Evolutionary conservation across 2,329 filamentous ascomycete genomes (phyloP).

Genomic region (Exserohilum turcica): DNA sequence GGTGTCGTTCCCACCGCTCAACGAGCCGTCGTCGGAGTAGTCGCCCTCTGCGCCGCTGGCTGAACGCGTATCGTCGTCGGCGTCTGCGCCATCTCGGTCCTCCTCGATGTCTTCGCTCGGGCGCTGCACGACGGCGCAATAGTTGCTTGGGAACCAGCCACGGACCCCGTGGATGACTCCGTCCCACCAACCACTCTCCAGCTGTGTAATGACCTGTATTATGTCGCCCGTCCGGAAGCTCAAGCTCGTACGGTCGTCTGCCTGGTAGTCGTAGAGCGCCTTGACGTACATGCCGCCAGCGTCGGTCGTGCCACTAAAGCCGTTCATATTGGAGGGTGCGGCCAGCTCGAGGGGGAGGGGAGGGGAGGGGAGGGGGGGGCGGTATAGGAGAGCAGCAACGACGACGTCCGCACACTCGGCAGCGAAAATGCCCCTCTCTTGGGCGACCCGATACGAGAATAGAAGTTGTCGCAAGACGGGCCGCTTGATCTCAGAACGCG

Average conservation of each 20-base stretch:
- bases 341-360: slow-evolving; percentile 18
- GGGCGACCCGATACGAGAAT: slow-evolving; percentile 20
- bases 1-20: slow-evolving; percentile 46
- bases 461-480: slow-evolving; percentile 20
- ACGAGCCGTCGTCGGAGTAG: slow-evolving; percentile 54
- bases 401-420: slow-evolving; percentile 14
- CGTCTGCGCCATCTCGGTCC: slow-evolving; percentile 61
- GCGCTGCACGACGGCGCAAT: slow-evolving; percentile 84
- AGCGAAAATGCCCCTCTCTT: slow-evolving; percentile 28
- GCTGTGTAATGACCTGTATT: slow-evolving; percentile 96
- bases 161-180: slow-evolving; percentile 95
- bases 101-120: slow-evolving; percentile 74
- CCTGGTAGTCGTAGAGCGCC: slow-evolving; percentile 93
- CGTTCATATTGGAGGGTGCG: slow-evolving; percentile 52
- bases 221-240: slow-evolving; percentile 97
- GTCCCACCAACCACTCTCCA: slow-evolving; percentile 99
- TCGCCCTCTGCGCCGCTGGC: slow-evolving; percentile 49
- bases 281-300: slow-evolving; percentile 79
- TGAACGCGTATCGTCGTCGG: slow-evolving; percentile 53
- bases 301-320: slow-evolving; percentile 55
- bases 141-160: slow-evolving; percentile 99
- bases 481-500: slow-evolving; percentile 28
- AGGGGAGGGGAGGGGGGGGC: too few relatives aligned
- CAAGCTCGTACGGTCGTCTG: slow-evolving; percentile 93
- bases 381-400: slow-evolving; percentile 15